Evolutionary conservation across 495 filamentous ascomycete species (phyloP).

Genomic region (Saxophila tyrrhenica): DNA sequence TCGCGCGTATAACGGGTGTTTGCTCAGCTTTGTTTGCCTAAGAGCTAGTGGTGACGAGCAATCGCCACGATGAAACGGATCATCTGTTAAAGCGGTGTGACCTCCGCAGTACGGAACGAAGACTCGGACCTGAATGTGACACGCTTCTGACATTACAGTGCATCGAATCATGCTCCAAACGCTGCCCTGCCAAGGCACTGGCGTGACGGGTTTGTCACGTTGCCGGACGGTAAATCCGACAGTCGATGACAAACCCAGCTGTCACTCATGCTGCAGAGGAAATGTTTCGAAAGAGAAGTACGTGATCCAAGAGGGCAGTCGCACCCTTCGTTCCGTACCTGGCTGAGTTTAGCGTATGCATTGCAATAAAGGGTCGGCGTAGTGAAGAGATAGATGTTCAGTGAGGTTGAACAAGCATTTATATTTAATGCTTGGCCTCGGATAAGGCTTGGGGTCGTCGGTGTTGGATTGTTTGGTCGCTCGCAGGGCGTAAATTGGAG

Average conservation of each 20-base stretch:
- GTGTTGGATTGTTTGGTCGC: neutral
- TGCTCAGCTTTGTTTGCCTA: no score
- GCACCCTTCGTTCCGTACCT: neutral
- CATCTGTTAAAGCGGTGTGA: no score
- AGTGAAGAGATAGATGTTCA: neutral
- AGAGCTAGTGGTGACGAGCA: no score
- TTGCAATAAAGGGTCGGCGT: neutral
- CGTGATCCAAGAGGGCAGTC: neutral
- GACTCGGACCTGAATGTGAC: no score
- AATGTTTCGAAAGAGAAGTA: neutral
- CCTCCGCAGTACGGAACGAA: no score
- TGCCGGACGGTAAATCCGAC: neutral
- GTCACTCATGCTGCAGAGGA: neutral
- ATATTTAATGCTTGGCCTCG: neutral
- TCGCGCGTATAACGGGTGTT: neutral
- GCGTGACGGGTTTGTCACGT: neutral
- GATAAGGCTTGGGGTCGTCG: neutral
- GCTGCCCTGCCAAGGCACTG: neutral
- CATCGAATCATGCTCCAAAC: neutral
- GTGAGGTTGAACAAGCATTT: neutral
- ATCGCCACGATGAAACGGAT: no score
- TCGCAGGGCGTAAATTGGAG: neutral
- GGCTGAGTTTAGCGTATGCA: neutral
- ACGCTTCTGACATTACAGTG: no score
- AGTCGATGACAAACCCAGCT: neutral